Percentiles rank a stretch among this genome's conserved stretches.
Conservation (phyloP, 345 rosid species). For the Pistacia vera region DNA sequence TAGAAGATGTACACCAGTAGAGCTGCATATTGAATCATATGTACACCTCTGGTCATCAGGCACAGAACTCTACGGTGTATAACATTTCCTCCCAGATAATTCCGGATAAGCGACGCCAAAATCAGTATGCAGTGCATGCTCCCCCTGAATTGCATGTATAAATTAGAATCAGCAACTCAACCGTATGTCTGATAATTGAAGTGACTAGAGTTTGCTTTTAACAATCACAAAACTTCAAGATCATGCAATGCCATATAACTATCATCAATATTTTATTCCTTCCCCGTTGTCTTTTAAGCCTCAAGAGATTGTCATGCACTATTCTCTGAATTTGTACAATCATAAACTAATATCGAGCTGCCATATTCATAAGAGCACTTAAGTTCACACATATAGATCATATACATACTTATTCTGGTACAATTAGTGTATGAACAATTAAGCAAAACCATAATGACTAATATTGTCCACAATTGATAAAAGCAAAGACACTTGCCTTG, state of each 20-base stretch:
- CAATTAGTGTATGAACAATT: background rate
- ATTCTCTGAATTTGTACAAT: background rate
- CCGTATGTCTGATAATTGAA: background rate
- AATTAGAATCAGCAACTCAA: constrained; percentile 9
- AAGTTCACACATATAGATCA: background rate
- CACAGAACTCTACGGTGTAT: background rate
- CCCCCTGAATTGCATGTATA: constrained; percentile 45
- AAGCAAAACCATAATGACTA: background rate
- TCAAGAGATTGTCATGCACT: too few species aligned
- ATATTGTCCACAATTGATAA: background rate
- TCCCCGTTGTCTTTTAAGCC: background rate
- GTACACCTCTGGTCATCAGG: background rate
- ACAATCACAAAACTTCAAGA: background rate
- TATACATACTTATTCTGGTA: background rate
- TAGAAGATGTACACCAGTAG: too few species aligned
- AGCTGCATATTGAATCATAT: background rate
- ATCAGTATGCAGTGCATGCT: constrained; percentile 58
- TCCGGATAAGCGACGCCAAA: constrained; percentile 41
- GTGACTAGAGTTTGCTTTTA: background rate
- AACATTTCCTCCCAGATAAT: background rate
- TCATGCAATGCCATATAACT: background rate
- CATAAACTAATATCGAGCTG: background rate
- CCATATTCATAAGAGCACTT: background rate
- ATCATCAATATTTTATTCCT: background rate
- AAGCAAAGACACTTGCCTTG: constrained; percentile 45